Evolutionary conservation across 768 basidiomycete genomes (phyloP), one percentile per base, ranked within the genome.

Genomic region (Trametes cubensis): DNA sequence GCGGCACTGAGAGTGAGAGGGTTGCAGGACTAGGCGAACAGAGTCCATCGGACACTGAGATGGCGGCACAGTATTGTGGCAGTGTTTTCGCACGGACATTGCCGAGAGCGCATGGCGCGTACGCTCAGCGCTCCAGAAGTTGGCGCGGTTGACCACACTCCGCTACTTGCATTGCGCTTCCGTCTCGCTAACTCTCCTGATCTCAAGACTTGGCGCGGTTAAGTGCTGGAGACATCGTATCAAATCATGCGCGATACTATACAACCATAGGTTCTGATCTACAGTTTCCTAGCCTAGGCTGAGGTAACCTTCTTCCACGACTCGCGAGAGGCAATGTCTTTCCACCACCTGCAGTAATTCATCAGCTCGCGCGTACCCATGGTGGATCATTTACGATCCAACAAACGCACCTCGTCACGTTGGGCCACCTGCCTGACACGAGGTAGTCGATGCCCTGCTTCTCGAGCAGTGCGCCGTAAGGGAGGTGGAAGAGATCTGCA

Each of bases 401-500:
- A 41, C 1, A 41, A 10, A n/a, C 75, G 17, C 34, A 82, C 81
- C 80, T 79, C 0, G 74, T 61, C 3, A 84, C 76, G 61, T 83
- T 80, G 7, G 81, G 80, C 65, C 75, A 51, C 20, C 46, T 74
- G 41, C 58, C 69, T 15, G 73, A 63, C 38, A 69, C 70, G 20
- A 83, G 61, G 11, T 76, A 60, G 11, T 73, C 65, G 44, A 65
- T 60, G 0, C 76, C 77, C 0, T 64, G 60, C 1, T 7, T 15
- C 20, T 45, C 58, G 28, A 80, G 64, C 48, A 69, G 23, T 13
- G 50, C 57, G n/a, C 79, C 81, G 50, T 80, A 81, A 0, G 85
- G 79, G 38, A 87, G 67, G 68, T 86, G 85, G 71, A 80, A 81
- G 20, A 88, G 74, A 67, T 88, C 86, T 3, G 81, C 84, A 1